These are phyloP conservation scores for Cercospora sp. DNA, from an alignment of 2,329 filamentous ascomycete species.

Conservation along the genomic window DNA sequence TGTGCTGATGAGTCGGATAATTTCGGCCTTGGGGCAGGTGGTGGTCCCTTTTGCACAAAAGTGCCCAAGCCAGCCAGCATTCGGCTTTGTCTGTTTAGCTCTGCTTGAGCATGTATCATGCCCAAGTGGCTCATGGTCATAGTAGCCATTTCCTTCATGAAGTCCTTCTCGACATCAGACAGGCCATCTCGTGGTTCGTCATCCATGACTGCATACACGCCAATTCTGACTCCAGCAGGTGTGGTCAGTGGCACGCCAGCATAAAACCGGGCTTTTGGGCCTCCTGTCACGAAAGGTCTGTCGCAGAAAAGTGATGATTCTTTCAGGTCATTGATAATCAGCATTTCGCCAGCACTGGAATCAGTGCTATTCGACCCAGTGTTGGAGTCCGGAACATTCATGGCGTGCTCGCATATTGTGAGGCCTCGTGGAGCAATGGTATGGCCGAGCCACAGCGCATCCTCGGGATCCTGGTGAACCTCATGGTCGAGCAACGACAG, in stretches of 20 bases:
- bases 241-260: slow-evolving; percentile 63
- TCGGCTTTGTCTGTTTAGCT: slow-evolving; percentile 53
- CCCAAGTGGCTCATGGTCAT: slow-evolving; percentile 63
- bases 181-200: slow-evolving; percentile 55
- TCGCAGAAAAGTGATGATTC: slow-evolving; percentile 28
- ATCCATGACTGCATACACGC: slow-evolving; percentile 60
- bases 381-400: slow-evolving; percentile 22
- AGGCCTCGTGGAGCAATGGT: slow-evolving; percentile 27
- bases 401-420: slow-evolving; percentile 31
- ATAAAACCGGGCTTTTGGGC: slow-evolving; percentile 47
- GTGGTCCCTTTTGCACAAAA: slow-evolving; percentile 38
- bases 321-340: slow-evolving; percentile 31
- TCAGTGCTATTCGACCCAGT: slow-evolving; percentile 18
- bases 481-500: slow-evolving; percentile 28
- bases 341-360: neutral
- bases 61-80: slow-evolving; percentile 56
- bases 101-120: slow-evolving; percentile 54
- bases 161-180: slow-evolving; percentile 50
- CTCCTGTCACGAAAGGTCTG: slow-evolving; percentile 27
- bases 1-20: neutral
- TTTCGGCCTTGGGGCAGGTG: slow-evolving; percentile 5
- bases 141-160: slow-evolving; percentile 57
- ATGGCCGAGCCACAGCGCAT: slow-evolving; percentile 31
- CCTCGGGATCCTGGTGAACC: slow-evolving; percentile 37
- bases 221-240: slow-evolving; percentile 58